Conservation (phyloP, 371 early-diverging fungal species). For the Mortierella sp. region DNA sequence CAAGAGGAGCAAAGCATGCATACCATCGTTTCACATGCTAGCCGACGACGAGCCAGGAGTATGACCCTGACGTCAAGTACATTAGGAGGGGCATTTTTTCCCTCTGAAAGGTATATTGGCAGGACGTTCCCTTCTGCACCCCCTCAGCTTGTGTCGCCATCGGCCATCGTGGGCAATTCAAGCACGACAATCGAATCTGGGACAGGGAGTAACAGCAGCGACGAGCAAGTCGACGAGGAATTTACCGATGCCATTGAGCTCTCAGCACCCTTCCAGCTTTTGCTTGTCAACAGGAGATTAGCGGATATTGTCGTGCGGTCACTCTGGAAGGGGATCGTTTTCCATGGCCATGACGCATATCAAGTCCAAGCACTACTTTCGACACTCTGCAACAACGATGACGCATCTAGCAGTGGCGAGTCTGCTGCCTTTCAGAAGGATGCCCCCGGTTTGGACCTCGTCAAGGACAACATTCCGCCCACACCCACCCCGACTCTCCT, state of each 20-base stretch:
- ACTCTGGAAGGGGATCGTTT: constrained; percentile 36
- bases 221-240: not conserved
- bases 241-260: constrained; percentile 3
- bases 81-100: not conserved
- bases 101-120: not conserved
- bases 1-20: constrained; percentile 4
- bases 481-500: not conserved
- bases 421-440: not conserved
- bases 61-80: not conserved
- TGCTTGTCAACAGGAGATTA: constrained; percentile 36
- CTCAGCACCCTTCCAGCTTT: constrained; percentile 27
- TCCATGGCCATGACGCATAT: constrained; percentile 43
- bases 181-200: no score
- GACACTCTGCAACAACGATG: not conserved
- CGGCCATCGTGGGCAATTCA: not conserved
- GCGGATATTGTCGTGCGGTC: constrained; percentile 26
- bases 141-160: not conserved
- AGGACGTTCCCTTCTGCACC: not conserved
- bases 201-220: not conserved
- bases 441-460: not conserved
- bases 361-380: constrained; percentile 34
- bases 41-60: constrained; percentile 23
- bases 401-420: not conserved
- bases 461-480: not conserved
- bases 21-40: constrained; percentile 13